Conservation (phyloP, 139 green algal species). For the Mychonastes homosphaera region DNA sequence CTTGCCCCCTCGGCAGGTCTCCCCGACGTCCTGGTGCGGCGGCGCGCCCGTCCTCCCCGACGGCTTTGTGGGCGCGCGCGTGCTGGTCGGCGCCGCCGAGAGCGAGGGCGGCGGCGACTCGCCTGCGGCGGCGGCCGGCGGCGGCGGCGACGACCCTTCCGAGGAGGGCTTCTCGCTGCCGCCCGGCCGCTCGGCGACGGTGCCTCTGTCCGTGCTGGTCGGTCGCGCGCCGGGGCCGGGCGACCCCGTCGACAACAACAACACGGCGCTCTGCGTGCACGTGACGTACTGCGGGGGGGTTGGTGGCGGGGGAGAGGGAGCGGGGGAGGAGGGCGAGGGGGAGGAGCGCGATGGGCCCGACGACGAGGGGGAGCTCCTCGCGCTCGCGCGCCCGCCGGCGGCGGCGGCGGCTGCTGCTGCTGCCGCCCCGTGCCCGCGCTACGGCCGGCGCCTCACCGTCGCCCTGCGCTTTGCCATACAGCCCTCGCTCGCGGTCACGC, state of each 20-base stretch:
- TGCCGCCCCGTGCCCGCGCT: background rate
- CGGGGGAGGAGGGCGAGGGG: background rate
- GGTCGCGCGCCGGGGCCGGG: too few species aligned
- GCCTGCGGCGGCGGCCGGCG: too few species aligned
- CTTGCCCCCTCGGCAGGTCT: too few species aligned
- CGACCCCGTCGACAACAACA: too few species aligned
- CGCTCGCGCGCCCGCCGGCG: background rate
- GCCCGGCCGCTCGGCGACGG: too few species aligned
- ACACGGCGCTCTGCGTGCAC: too few species aligned
- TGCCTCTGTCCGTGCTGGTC: too few species aligned
- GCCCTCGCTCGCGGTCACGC: constrained; percentile 3
- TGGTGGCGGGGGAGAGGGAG: constrained; percentile 1
- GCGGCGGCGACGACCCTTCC: too few species aligned
- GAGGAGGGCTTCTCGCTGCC: too few species aligned
- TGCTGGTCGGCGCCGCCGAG: constrained; percentile 12
- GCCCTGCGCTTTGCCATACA: constrained; percentile 11
- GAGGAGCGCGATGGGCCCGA: background rate
- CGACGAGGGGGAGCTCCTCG: background rate
- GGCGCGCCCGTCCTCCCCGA: background rate
- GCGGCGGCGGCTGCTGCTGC: background rate
- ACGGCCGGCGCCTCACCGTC: background rate
- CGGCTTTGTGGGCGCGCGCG: background rate
- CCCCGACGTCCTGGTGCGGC: background rate
- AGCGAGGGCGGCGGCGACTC: too few species aligned
- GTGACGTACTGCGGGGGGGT: too few species aligned